Evolutionary conservation across 768 basidiomycete species (phyloP).

Genomic region (Dendrothele bispora): DNA sequence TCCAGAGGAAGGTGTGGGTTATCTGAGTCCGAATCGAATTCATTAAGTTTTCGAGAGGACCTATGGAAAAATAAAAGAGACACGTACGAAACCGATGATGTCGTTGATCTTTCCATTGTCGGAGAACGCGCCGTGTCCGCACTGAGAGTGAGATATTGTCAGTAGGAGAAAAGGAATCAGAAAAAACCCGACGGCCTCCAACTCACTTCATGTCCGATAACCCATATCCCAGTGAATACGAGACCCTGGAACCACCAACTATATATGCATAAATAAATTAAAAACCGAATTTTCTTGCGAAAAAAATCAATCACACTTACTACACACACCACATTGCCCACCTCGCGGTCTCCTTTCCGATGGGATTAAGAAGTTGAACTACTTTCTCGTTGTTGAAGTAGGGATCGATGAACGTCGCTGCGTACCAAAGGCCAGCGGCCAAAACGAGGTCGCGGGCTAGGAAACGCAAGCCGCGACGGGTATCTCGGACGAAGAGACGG

Average conservation of each 20-base stretch:
- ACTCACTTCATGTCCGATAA: constrained; percentile 56
- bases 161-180: background rate
- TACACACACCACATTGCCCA: constrained; percentile 49
- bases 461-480: constrained; percentile 37
- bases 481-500: constrained; percentile 44
- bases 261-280: constrained; percentile 2
- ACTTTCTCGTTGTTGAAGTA: constrained; percentile 29
- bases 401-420: constrained; percentile 45
- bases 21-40: constrained; percentile 11
- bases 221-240: constrained; percentile 60
- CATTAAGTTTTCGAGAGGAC: background rate
- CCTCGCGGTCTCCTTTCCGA: constrained; percentile 35
- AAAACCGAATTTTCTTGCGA: background rate
- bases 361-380: constrained; percentile 26
- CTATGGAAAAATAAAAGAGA: constrained; percentile 2
- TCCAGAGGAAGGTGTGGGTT: constrained; percentile 17
- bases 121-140: constrained; percentile 59
- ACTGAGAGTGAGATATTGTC: constrained; percentile 31
- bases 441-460: constrained; percentile 46
- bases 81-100: constrained; percentile 49
- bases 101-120: constrained; percentile 48
- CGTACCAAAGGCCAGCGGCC: constrained; percentile 40
- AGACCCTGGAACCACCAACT: constrained; percentile 67
- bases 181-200: background rate
- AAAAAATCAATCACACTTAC: constrained; percentile 28